Percentiles rank a stretch among this genome's conserved stretches.
Evolutionary conservation across 164 flowering plant genomes (phyloP).

Genomic region (Vitis rupestris): DNA sequence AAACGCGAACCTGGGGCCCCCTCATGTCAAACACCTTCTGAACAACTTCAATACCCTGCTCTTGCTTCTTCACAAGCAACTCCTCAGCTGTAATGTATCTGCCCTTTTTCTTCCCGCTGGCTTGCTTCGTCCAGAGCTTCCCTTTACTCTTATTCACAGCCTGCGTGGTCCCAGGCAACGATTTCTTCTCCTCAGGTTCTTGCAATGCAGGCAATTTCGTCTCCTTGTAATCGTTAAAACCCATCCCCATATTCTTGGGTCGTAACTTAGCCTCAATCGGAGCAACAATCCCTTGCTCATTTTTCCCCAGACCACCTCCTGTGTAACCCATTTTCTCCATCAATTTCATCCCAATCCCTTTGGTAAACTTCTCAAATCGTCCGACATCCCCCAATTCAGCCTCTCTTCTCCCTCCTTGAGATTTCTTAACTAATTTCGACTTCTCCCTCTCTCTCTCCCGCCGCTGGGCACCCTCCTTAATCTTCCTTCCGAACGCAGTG

Average conservation of each 20-base stretch:
- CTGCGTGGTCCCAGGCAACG: conserved; percentile 16
- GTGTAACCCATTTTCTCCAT: conserved; percentile 89
- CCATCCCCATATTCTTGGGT: conserved; percentile 89
- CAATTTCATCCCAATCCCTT: conserved; percentile 77
- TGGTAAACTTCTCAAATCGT: conserved; percentile 68
- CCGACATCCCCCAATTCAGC: conserved; percentile 44
- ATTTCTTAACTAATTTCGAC: conserved; percentile 30
- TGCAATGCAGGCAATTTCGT: conserved; percentile 32
- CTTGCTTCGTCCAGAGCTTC: conserved; percentile 56
- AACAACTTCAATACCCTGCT: conserved; percentile 54
- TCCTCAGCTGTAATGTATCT: conserved; percentile 64
- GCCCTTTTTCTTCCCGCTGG: conserved; percentile 40
- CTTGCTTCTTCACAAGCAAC: conserved; percentile 67
- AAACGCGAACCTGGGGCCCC: conserved; percentile 84
- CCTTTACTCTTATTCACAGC: conserved; percentile 22
- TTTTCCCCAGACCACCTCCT: conserved; percentile 92
- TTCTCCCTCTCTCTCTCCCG: conserved; percentile 54
- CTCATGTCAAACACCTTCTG: conserved; percentile 91
- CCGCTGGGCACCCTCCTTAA: conserved; percentile 65
- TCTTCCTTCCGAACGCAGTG: conserved; percentile 69
- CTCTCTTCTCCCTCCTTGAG: conserved; percentile 27
- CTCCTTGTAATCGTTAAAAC: conserved; percentile 71
- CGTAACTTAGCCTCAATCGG: conserved; percentile 79
- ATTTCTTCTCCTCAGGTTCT: conserved; percentile 42
- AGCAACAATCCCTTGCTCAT: conserved; percentile 79